Evolutionary conservation across 140 eudicot species (phyloP), one percentile per base, ranked within the genome.

Genomic region (Anethum foeniculum): DNA sequence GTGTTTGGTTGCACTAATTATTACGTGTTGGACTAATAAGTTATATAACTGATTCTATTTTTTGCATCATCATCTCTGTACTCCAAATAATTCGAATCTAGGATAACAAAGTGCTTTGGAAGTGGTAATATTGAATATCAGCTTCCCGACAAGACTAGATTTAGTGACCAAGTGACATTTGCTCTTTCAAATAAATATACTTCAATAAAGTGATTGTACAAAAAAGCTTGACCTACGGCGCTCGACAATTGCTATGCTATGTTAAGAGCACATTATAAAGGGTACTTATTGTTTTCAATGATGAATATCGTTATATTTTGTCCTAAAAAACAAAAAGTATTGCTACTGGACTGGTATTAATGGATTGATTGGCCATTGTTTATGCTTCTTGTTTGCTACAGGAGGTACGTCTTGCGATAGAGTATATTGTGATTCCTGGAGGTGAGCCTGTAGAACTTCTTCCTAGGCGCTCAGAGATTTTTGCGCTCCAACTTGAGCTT

Each of bases 331-430:
- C 34, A 2, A 60, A 60, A 60, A 0, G 34, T 60, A 9, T 60
- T 10, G 16, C 69, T 25, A 7, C 16, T 60, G 69, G 34, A 60
- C 30, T 71, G 52, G 52, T 41, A 41, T 39, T 12, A 41, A 19
- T 71, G n/a, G 27, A 23, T 74, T 41, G 27, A 54, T 72, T 39
- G 38, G 18, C 16, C 21, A 77, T 6, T 54, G 54, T 12, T 72
- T 36, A 18, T 18, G 49, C 48, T 38, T 27, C 80, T 60, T 72
- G 67, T 82, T 71, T 30, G 44, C 62, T 80, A 19, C 60, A 94
- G 99, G 99, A 94, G 86, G 99, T 94, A 49, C 90, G 99, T 60
- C 97, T 94, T 77, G 99, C 99, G 28, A 94, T 94, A 10, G 99
- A 94, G 90, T 94, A 94, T 83, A 94, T 94, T 1, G 99, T 94